Evolutionary conservation across 169 alveolate species (phyloP), one percentile per base, ranked within the genome.

Genomic region (Eimeria mitis): DNA sequence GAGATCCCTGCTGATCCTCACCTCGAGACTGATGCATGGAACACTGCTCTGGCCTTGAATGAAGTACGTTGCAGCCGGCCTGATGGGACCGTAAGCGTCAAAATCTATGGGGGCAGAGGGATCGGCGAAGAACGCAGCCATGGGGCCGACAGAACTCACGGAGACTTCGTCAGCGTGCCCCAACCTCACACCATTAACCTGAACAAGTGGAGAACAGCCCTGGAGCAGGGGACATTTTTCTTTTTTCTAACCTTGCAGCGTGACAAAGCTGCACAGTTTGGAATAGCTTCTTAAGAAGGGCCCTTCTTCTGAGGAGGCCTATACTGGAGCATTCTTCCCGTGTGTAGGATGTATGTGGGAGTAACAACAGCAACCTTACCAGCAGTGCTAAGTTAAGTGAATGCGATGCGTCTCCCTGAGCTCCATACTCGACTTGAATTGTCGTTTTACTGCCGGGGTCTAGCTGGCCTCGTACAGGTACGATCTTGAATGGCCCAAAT

Each of bases 1-100:
- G n/a, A n/a, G n/a, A n/a, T n/a, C n/a, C n/a, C 54, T 42, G 31
- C 52, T 4, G 28, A 63, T 31, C 68, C 96, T 96, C 73, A 98
- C 98, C 59, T 97, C 98, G 47, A 99, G 98, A 92, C 98, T 98
- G 31, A 99, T 97, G 78, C 99, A 99, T 54, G 99, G 99, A 25
- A 98, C 98, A 89, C 99, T 98, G 94, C 99, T 97, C 95, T 99
- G 99, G 42, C 99, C 99, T 6, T 97, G 97, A 28, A 98, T 94
- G 63, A 97, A 98, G 96, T 95, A 94, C 31, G 54, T 73, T 49
- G 94, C 94, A 13, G 96, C 96, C 34, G 96, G 96, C 40, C 37
- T 44, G 83, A 87, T 47, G 47, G 83, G 94, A 19, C 83, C 83
- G 68, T 87, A n/a, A 16, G 83, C 23, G 52, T 87, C 94, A 44